phyloP scores from a whole-genome alignment of 2,329 filamentous ascomycete species.

The Fusarium pilosicola region DNA sequence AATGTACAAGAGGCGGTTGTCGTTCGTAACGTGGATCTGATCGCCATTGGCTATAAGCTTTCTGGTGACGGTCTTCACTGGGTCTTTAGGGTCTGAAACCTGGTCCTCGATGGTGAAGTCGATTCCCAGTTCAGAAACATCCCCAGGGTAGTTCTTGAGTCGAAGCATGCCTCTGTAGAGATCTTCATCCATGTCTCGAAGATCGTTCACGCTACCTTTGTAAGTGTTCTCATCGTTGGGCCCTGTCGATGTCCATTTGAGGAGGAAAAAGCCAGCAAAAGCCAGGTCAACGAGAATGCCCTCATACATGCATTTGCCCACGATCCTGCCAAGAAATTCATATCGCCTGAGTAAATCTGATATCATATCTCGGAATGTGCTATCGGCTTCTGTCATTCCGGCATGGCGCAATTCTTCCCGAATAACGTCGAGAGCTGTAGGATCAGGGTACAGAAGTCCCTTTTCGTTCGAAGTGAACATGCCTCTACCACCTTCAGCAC shows the following conservation, averaged over 20 bases:
- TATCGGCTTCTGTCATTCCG: slow-evolving; percentile 62
- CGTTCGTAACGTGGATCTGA: slow-evolving; percentile 83
- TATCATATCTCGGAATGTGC: slow-evolving; percentile 67
- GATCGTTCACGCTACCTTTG: slow-evolving; percentile 92
- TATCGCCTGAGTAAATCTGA: slow-evolving; percentile 75
- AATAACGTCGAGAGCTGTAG: slow-evolving; percentile 76
- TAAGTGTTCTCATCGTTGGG: slow-evolving; percentile 74
- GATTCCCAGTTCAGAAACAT: slow-evolving; percentile 76
- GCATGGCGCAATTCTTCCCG: slow-evolving; percentile 65
- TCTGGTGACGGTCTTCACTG: slow-evolving; percentile 72
- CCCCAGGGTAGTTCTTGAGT: slow-evolving; percentile 85
- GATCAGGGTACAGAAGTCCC: slow-evolving; percentile 90
- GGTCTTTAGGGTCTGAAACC: slow-evolving; percentile 57
- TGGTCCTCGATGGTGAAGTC: slow-evolving; percentile 91
- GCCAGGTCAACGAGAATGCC: slow-evolving; percentile 92
- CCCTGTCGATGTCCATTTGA: slow-evolving; percentile 90
- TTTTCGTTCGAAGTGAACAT: slow-evolving; percentile 88
- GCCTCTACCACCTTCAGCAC: slow-evolving; percentile 55
- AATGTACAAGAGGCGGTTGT: slow-evolving; percentile 94
- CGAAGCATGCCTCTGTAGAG: slow-evolving; percentile 86
- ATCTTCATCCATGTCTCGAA: slow-evolving; percentile 89
- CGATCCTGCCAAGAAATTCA: slow-evolving; percentile 90
- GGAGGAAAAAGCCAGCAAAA: slow-evolving; percentile 94
- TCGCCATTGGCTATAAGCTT: slow-evolving; percentile 83
- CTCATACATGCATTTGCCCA: slow-evolving; percentile 98